A percentile compares a stretch with the other conserved stretches of the same genome.
phyloP scores from a whole-genome alignment of 2,329 filamentous ascomycete genomes.

The Aureobasidium sp. region DNA sequence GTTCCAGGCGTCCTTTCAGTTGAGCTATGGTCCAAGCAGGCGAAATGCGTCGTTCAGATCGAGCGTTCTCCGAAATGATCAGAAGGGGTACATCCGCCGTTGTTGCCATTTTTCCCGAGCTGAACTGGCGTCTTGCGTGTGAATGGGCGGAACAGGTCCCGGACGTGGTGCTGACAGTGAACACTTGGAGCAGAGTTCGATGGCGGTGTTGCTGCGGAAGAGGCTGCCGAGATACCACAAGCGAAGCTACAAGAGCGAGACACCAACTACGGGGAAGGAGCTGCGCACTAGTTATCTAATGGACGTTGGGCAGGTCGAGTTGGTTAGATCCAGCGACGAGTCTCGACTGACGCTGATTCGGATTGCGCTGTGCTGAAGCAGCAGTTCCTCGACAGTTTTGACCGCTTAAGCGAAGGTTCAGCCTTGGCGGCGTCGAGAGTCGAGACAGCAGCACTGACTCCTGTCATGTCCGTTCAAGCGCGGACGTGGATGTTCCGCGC shows the following conservation, averaged over 20 bases:
- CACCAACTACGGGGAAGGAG: not conserved
- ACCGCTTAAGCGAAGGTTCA: not conserved
- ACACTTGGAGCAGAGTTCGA: not conserved
- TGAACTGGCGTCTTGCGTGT: not conserved
- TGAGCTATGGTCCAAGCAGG: constrained; percentile 83
- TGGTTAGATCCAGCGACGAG: not conserved
- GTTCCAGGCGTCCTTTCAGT: constrained; percentile 80
- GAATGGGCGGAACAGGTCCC: not conserved
- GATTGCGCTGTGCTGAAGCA: not conserved
- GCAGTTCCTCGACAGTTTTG: not conserved
- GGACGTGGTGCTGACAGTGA: not conserved
- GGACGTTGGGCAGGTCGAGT: not conserved
- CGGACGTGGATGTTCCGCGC: not conserved
- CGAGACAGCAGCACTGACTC: not conserved
- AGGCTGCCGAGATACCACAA: not conserved
- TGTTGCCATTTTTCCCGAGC: constrained; percentile 10
- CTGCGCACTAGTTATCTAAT: not conserved
- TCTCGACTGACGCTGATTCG: not conserved
- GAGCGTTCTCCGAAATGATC: constrained; percentile 65
- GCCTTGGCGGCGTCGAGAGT: constrained; percentile 3
- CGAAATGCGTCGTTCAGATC: constrained; percentile 82
- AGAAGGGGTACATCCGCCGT: constrained; percentile 68
- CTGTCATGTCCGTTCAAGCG: not conserved
- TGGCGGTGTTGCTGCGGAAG: not conserved
- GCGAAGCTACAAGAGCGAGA: not conserved